Base-by-base conservation (phyloP, 1,139 yeast genomes). In the Geotrichum restrictum region DNA sequence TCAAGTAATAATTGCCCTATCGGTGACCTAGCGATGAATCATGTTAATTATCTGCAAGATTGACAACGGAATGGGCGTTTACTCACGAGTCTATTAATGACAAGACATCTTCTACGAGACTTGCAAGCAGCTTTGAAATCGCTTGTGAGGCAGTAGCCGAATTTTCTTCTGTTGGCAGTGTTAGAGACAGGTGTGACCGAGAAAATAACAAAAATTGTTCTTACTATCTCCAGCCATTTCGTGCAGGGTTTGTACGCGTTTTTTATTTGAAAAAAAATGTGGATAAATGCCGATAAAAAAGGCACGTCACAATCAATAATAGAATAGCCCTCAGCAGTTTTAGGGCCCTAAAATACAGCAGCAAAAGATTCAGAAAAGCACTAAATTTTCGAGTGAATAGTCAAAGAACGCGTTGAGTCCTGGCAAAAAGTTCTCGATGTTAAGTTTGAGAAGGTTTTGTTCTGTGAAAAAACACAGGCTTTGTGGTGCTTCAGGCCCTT, bases 61-160 rank as follows among this genome's bases (percentile, higher is more conserved):
- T 6, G 21, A 16, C 32, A 31, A 4, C 10, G 22, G n/a, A n/a
- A 8, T n/a, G 16, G 11, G 3, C 21, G 33, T 7, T 13, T 4
- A 48, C 50, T 48, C 41, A 51, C 44, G 54, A 51, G 11, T 46
- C 51, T 51, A 51, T 51, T 32, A 51, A 24, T 7, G 51, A 47
- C n/a, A 51, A 38, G 7, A 51, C 42, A 39, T 51, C 51, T 18
- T 47, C 45, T 21, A 43, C 45, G 19, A 51, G 47, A 10, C 32
- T 29, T 22, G 48, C 34, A 16, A 51, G 40, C 19, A 48, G 39
- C 24, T 14, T 32, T 14, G 50, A 32, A 27, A 48, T 34, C n/a
- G 39, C 40, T 40, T 48, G 45, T 3, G 45, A 14, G 8, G 45
- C 37, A 21, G 38, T 13, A 16, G 39, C n/a, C 16, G 41, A 31